These are phyloP conservation scores for Salix koriyanagi DNA, from an alignment of 345 rosid genomes.

Conservation along the genomic window DNA sequence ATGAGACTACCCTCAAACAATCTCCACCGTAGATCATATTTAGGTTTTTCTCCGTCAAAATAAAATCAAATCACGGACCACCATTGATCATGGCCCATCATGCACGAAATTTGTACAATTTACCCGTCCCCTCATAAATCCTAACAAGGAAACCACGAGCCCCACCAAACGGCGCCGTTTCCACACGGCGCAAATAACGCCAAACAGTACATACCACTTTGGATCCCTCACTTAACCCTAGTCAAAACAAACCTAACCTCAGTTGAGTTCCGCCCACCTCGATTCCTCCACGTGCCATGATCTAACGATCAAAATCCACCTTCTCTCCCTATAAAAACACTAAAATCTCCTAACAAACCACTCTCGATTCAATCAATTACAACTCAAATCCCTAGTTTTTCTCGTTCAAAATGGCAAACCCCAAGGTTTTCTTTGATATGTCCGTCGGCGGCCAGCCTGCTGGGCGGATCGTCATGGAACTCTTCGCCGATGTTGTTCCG, in stretches of 20 bases:
- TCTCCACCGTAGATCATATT: neutral
- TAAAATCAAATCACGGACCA: neutral
- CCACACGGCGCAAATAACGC: neutral
- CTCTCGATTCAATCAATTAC: neutral
- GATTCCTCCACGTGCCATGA: conserved; percentile 43
- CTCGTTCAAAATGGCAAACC: conserved; percentile 9
- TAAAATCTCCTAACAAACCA: conserved; percentile 25
- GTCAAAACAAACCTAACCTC: conserved; percentile 29
- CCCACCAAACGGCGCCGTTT: conserved; percentile 24
- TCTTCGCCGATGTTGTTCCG: conserved; percentile 26
- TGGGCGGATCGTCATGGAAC: conserved; percentile 31
- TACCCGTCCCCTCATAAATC: neutral
- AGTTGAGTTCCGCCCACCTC: neutral
- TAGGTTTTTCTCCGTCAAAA: neutral
- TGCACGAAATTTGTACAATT: neutral
- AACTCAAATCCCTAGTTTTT: neutral
- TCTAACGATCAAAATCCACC: conserved; percentile 15
- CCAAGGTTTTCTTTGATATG: conserved; percentile 33
- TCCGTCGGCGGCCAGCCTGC: conserved; percentile 23
- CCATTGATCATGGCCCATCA: neutral
- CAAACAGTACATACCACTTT: conserved; percentile 22
- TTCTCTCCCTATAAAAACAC: conserved; percentile 25
- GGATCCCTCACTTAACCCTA: conserved; percentile 35
- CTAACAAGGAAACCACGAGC: neutral
- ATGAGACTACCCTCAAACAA: neutral